Percentiles rank a stretch among this genome's conserved stretches.
phyloP scores from a whole-genome alignment of 345 rosid genomes.

The Moricandia moricandioides region DNA sequence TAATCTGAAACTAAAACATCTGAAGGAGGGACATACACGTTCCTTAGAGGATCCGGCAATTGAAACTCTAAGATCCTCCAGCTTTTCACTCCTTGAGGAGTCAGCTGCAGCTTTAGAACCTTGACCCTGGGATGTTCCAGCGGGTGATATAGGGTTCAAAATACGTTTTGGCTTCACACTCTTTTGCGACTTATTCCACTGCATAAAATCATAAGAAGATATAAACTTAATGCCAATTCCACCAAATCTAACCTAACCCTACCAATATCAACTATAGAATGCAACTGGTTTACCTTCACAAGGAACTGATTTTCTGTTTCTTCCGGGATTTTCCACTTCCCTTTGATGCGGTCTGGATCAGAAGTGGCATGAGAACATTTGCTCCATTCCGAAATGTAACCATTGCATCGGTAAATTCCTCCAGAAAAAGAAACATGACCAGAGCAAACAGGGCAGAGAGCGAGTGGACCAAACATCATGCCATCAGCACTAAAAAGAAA shows the following conservation, averaged over 20 bases:
- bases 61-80: slow-evolving; percentile 68
- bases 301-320: slow-evolving; percentile 65
- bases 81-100: slow-evolving; percentile 55
- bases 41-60: slow-evolving; percentile 63
- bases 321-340: slow-evolving; percentile 86
- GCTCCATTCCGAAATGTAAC: slow-evolving; percentile 85
- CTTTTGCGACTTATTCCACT: slow-evolving; percentile 93
- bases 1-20: neutral
- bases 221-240: neutral
- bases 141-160: slow-evolving; percentile 48
- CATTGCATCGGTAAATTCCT: slow-evolving; percentile 69
- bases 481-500: slow-evolving; percentile 76
- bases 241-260: neutral
- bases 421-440: slow-evolving; percentile 72
- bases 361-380: slow-evolving; percentile 73
- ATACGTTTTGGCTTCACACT: slow-evolving; percentile 59
- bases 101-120: slow-evolving; percentile 44
- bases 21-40: slow-evolving; percentile 41
- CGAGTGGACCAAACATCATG: slow-evolving; percentile 92
- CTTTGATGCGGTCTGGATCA: slow-evolving; percentile 68
- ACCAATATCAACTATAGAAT: slow-evolving; percentile 10
- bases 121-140: slow-evolving; percentile 44
- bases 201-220: slow-evolving; percentile 33
- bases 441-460: slow-evolving; percentile 67
- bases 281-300: slow-evolving; percentile 46